These are phyloP conservation scores for Dryadomyces quercivorus DNA, from an alignment of 2,329 filamentous ascomycete species.

Conservation along the genomic window DNA sequence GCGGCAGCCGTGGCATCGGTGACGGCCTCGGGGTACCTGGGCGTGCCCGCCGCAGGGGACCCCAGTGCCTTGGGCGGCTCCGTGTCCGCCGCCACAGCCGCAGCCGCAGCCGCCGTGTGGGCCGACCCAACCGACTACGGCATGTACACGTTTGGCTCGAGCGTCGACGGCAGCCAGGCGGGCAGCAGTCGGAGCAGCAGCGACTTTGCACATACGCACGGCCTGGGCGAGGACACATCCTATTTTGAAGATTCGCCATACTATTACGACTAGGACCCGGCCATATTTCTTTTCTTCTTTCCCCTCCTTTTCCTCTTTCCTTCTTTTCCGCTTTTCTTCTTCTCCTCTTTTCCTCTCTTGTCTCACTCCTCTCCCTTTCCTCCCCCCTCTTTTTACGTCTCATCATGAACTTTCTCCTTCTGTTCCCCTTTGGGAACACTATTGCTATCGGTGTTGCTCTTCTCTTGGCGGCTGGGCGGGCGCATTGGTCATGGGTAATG, in stretches of 20 bases:
- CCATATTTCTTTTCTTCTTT: background rate
- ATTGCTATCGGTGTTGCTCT: background rate
- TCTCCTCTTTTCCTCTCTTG: background rate
- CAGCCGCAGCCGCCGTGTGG: background rate
- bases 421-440: background rate
- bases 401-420: background rate
- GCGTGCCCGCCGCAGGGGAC: too few species aligned
- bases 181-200: constrained; percentile 9
- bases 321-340: too few species aligned
- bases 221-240: constrained; percentile 1
- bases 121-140: background rate
- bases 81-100: background rate
- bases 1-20: background rate
- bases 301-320: background rate
- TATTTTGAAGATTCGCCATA: constrained; percentile 8
- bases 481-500: background rate
- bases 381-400: background rate
- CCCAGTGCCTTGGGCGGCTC: too few species aligned
- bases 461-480: background rate
- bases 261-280: constrained; percentile 10
- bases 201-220: constrained; percentile 3
- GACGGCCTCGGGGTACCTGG: too few species aligned
- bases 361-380: background rate
- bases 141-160: background rate
- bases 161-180: constrained; percentile 1